Conservation (phyloP, 352 stramenopile genomes). For the Pythium coloratum region DNA sequence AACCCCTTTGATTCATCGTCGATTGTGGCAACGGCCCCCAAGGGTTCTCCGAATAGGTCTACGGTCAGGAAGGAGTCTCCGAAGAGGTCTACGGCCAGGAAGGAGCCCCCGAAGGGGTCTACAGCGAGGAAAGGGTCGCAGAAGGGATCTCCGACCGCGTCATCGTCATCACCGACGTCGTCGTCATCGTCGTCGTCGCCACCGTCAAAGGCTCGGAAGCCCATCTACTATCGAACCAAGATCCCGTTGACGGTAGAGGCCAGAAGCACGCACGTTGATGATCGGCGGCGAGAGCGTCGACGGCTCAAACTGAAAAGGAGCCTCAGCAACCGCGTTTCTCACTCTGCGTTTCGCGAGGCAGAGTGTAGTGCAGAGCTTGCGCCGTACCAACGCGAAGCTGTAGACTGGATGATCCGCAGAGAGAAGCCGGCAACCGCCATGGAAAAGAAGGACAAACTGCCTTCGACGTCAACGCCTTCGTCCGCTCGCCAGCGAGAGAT, state of each 20-base stretch:
- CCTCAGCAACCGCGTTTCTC: background rate
- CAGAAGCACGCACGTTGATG: conserved; percentile 47
- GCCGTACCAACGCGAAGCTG: conserved; percentile 82
- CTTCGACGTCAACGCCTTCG: conserved; percentile 16
- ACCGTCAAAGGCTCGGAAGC: conserved; percentile 6
- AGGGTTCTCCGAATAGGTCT: conserved; percentile 15
- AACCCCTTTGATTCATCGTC: conserved; percentile 26
- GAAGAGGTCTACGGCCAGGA: conserved; percentile 6
- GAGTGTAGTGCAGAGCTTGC: conserved; percentile 63
- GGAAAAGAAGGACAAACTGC: conserved; percentile 29
- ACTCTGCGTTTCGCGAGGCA: conserved; percentile 26
- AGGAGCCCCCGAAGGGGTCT: conserved; percentile 5
- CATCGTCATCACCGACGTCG: conserved; percentile 27
- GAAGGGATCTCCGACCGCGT: conserved; percentile 23
- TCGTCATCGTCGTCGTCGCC: conserved; percentile 1
- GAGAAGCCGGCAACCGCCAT: conserved; percentile 27
- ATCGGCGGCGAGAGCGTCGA: conserved; percentile 39
- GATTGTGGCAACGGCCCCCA: background rate
- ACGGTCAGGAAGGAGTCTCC: no score
- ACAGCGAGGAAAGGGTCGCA: no score
- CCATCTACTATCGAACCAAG: conserved; percentile 49
- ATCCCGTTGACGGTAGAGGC: conserved; percentile 64
- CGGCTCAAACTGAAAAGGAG: conserved; percentile 38
- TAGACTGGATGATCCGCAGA: conserved; percentile 88
- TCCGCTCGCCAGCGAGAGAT: conserved; percentile 27